phyloP scores from a whole-genome alignment of 2,329 filamentous ascomycete species.

The Parastagonospora nodorum region DNA sequence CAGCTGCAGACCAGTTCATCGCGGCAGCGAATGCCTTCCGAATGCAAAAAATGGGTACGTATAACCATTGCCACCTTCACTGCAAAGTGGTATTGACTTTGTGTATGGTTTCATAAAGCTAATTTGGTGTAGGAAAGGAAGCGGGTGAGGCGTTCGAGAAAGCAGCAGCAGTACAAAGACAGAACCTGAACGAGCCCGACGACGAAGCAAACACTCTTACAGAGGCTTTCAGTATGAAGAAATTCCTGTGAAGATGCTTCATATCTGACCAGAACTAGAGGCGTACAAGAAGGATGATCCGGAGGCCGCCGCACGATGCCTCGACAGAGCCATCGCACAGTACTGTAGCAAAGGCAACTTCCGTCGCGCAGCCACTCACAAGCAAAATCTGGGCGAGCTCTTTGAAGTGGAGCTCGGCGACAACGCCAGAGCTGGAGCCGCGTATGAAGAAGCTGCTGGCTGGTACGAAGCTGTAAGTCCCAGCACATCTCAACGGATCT shows the following conservation, averaged over 20 bases:
- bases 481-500: neutral
- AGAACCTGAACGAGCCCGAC: conserved; percentile 85
- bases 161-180: conserved; percentile 78
- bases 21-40: conserved; percentile 92
- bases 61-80: neutral
- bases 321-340: conserved; percentile 79
- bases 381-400: conserved; percentile 85
- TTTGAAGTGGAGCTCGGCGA: conserved; percentile 84
- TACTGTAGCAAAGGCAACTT: conserved; percentile 92
- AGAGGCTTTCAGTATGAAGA: conserved; percentile 75
- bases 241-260: too few relatives aligned
- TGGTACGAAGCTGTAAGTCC: conserved; percentile 72
- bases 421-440: conserved; percentile 75
- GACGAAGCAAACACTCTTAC: conserved; percentile 87
- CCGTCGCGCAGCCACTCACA: conserved; percentile 84
- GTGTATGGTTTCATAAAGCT: conserved; percentile 2
- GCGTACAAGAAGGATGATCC: conserved; percentile 87
- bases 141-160: conserved; percentile 85
- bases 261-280: conserved; percentile 51
- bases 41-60: conserved; percentile 79
- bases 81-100: neutral
- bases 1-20: conserved; percentile 83
- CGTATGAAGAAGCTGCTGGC: conserved; percentile 81
- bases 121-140: conserved; percentile 68
- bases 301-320: conserved; percentile 78